A percentile compares a stretch with the other conserved stretches of the same genome.
These are phyloP conservation scores for Pleomassaria siparia DNA, from an alignment of 2,329 filamentous ascomycete species.

Conservation along the genomic window DNA sequence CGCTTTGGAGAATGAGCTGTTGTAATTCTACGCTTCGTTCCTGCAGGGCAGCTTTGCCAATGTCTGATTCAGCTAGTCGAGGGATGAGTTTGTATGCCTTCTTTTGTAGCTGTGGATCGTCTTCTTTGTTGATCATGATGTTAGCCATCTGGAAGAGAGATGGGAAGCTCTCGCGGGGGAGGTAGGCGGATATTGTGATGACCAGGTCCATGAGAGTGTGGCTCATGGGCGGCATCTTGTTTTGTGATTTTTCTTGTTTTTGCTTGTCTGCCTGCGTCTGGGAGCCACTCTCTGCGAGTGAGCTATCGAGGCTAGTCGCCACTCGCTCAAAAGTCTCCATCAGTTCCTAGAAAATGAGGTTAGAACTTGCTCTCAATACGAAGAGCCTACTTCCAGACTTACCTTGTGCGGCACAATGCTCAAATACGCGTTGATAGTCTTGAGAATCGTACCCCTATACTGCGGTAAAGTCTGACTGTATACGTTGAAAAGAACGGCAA, in stretches of 20 bases:
- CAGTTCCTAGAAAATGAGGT: conserved; percentile 61
- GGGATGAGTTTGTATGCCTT: conserved; percentile 99
- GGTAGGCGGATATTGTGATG: conserved; percentile 92
- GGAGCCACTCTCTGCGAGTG: conserved; percentile 61
- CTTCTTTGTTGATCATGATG: conserved; percentile 75
- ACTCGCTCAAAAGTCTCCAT: conserved; percentile 88
- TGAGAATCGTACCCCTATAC: conserved; percentile 84
- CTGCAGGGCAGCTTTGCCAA: conserved; percentile 72
- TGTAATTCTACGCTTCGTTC: conserved; percentile 80
- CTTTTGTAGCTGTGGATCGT: conserved; percentile 93
- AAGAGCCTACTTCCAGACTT: conserved; percentile 9
- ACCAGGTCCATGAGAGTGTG: conserved; percentile 97
- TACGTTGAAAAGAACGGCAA: conserved; percentile 98
- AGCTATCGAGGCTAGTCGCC: conserved; percentile 75
- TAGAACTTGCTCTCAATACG: conserved; percentile 1
- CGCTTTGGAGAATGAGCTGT: conserved; percentile 73
- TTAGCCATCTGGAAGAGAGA: conserved; percentile 85
- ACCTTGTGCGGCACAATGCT: conserved; percentile 75
- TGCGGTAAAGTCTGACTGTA: conserved; percentile 96
- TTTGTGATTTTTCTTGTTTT: conserved; percentile 62
- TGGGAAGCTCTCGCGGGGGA: conserved; percentile 82
- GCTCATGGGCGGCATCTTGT: conserved; percentile 84
- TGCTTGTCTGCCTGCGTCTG: conserved; percentile 66
- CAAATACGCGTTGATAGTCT: conserved; percentile 92
- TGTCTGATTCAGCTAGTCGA: conserved; percentile 78